These are phyloP conservation scores for Lyophyllum semitale DNA, from an alignment of 768 basidiomycete genomes.

Conservation along the genomic window DNA sequence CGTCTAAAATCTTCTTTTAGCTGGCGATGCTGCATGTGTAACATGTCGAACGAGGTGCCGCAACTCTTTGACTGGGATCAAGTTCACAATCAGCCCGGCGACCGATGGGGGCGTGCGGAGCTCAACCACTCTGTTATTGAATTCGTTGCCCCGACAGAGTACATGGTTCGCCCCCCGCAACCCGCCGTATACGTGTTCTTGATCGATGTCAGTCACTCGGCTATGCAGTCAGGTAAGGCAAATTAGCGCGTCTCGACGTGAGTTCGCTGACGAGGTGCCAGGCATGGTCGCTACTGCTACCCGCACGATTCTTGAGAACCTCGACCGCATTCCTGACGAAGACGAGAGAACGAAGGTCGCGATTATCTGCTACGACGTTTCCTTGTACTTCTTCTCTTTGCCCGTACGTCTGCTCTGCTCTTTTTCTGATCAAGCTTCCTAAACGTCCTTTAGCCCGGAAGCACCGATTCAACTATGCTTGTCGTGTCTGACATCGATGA, in stretches of 20 bases:
- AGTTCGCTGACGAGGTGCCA: constrained; percentile 23
- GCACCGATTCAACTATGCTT: constrained; percentile 86
- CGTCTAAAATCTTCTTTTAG: constrained; percentile 35
- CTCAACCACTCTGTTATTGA: constrained; percentile 94
- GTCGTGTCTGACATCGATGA: constrained; percentile 97
- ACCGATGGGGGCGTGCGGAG: constrained; percentile 92
- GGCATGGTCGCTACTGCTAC: constrained; percentile 99
- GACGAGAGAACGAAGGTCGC: constrained; percentile 91
- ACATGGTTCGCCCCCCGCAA: constrained; percentile 99
- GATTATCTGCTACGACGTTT: constrained; percentile 88
- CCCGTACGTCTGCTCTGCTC: constrained; percentile 54
- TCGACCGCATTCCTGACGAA: constrained; percentile 94
- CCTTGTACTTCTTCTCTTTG: constrained; percentile 96
- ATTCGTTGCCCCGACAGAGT: constrained; percentile 97
- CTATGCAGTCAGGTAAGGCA: constrained; percentile 79
- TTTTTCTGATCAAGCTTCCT: neutral
- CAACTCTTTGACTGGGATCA: constrained; percentile 99
- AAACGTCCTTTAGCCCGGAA: constrained; percentile 50
- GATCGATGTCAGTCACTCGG: constrained; percentile 92
- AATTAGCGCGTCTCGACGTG: neutral
- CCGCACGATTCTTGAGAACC: constrained; percentile 91
- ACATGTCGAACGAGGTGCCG: constrained; percentile 96
- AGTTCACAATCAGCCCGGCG: constrained; percentile 88
- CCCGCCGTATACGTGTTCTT: constrained; percentile 97
- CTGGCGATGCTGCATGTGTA: constrained; percentile 99